Conservation (phyloP, 2,329 filamentous ascomycete genomes). For the Leptographium galeiforme region DNA sequence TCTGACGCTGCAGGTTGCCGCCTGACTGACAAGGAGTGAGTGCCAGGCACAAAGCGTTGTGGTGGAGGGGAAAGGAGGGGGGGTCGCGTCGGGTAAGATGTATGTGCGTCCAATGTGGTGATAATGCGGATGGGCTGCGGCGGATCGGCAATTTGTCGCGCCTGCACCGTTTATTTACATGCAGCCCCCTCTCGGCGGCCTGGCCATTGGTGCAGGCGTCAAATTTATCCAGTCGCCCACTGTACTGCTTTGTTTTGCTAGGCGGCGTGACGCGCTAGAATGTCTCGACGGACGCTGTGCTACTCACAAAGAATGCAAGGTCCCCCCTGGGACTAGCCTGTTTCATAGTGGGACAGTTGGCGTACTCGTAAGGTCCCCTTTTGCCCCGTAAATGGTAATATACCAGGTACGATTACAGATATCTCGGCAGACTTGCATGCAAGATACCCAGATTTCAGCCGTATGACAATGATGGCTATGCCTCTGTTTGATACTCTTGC, state of each 20-base stretch:
- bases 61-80: background rate
- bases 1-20: background rate
- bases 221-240: background rate
- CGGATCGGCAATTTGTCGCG: background rate
- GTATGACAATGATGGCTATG: too few species aligned
- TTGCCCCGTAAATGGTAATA: background rate
- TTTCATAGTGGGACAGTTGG: background rate
- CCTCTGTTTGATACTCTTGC: too few species aligned
- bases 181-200: background rate
- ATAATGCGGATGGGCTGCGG: background rate
- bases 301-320: background rate
- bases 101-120: background rate
- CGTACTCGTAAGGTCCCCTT: background rate
- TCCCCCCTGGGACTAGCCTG: background rate
- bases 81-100: background rate
- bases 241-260: background rate
- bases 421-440: background rate
- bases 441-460: background rate
- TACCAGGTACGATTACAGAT: background rate
- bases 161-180: background rate
- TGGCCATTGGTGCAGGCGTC: background rate
- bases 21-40: background rate
- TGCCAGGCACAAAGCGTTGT: background rate
- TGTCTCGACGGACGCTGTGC: background rate
- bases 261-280: background rate